phyloP scores from a whole-genome alignment of 306 rosid species.

The Trifolium fragiferum region DNA sequence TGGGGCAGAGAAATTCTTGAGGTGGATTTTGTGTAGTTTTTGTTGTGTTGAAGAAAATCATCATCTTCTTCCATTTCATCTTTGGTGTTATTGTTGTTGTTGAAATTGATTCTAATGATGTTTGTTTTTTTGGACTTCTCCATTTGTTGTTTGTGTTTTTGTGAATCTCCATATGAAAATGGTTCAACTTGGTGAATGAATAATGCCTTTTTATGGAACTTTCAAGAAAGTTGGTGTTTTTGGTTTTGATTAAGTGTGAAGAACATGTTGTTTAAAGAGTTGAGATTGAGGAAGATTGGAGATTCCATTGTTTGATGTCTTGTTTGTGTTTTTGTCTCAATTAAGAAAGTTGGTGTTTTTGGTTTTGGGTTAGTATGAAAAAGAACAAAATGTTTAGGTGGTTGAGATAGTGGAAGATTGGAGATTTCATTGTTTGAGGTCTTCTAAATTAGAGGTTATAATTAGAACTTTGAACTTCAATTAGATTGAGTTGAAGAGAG shows the following conservation, averaged over 20 bases:
- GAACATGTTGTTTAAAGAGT: conserved; percentile 25
- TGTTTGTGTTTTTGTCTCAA: neutral
- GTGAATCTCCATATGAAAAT: conserved; percentile 65
- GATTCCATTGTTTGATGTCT: conserved; percentile 31
- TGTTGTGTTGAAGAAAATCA: conserved; percentile 49
- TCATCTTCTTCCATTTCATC: conserved; percentile 74
- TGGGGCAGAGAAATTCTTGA: conserved; percentile 80
- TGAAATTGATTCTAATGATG: conserved; percentile 28
- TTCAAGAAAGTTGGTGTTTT: neutral
- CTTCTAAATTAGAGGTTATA: conserved; percentile 8
- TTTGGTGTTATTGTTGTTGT: conserved; percentile 42
- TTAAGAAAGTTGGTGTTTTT: neutral
- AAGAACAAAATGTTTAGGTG: conserved; percentile 25
- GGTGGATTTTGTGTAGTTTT: conserved; percentile 52
- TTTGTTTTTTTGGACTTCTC: conserved; percentile 17
- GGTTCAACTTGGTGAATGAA: neutral
- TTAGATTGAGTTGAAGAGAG: conserved; percentile 1
- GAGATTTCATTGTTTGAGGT: conserved; percentile 33
- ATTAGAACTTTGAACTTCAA: neutral
- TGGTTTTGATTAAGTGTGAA: neutral
- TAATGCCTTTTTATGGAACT: too few relatives aligned
- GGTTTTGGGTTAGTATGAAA: neutral
- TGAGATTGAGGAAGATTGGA: conserved; percentile 10
- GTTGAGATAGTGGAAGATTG: neutral
- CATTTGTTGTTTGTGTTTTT: conserved; percentile 41